Percentiles rank a stretch among this genome's conserved stretches.
Conservation (phyloP, 768 basidiomycete genomes). For the Holtermanniella nyarrowii region DNA sequence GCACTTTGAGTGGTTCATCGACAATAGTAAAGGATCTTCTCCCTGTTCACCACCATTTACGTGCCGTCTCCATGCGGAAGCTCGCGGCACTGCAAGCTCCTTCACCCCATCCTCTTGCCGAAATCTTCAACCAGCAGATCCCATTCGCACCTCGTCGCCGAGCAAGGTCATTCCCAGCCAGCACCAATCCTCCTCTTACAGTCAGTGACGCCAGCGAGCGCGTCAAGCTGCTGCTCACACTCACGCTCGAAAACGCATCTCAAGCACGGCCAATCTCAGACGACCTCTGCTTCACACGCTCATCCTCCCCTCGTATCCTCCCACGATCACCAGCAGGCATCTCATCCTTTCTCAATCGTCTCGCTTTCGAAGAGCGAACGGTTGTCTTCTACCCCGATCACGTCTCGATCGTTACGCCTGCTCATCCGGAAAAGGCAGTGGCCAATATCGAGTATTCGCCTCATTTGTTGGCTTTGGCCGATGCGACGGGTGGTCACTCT, state of each 20-base stretch:
- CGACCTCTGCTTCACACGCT: constrained; percentile 1
- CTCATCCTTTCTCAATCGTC: constrained; percentile 22
- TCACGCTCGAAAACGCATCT: constrained; percentile 12
- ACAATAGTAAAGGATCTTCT: too few relatives aligned
- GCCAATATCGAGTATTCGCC: constrained; percentile 30
- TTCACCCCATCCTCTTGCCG: constrained; percentile 28
- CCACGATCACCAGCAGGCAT: constrained; percentile 14
- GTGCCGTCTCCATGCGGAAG: constrained; percentile 20
- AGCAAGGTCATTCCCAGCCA: constrained; percentile 20
- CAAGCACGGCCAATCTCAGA: constrained; percentile 12
- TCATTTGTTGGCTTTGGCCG: constrained; percentile 23
- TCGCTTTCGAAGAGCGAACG: constrained; percentile 29
- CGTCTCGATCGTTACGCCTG: constrained; percentile 23
- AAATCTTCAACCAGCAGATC: constrained; percentile 4
- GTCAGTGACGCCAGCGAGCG: constrained; percentile 8
- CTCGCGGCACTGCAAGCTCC: constrained; percentile 20
- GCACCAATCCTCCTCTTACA: constrained; percentile 14
- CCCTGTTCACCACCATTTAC: constrained; percentile 8
- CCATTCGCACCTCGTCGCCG: constrained; percentile 7
- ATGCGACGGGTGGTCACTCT: not conserved
- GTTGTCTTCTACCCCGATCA: constrained; percentile 24
- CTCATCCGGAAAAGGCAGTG: constrained; percentile 26
- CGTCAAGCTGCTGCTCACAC: constrained; percentile 10
- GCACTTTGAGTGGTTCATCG: too few relatives aligned
- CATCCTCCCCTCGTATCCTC: not conserved